Evolutionary conservation across 306 rosid species (phyloP).

Genomic region (Castanea sativa): DNA sequence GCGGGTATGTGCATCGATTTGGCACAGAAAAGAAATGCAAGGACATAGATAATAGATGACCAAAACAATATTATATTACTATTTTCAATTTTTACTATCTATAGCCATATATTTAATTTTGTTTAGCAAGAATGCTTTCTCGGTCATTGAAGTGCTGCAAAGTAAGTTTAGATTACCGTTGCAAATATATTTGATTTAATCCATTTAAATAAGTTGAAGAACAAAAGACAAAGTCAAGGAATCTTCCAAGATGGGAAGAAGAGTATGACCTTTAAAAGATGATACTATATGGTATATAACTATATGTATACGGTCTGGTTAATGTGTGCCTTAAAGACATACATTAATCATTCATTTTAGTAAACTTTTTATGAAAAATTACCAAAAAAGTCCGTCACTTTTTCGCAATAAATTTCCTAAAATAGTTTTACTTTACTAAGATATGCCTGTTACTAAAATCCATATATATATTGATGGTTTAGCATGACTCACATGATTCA

Average conservation of each 20-base stretch:
- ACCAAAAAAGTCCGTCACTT: not conserved
- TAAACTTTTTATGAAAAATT: too few relatives aligned
- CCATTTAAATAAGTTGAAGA: not conserved
- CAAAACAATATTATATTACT: not conserved
- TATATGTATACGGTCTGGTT: not conserved
- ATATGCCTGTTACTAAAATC: too few relatives aligned
- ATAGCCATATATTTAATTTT: not conserved
- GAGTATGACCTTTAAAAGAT: not conserved
- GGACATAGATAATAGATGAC: not conserved
- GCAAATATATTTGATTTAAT: not conserved
- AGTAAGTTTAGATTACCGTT: not conserved
- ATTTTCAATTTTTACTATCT: not conserved
- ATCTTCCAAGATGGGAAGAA: not conserved
- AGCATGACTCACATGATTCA: slow-evolving; percentile 47
- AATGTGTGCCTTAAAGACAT: not conserved
- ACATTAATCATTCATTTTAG: too few relatives aligned
- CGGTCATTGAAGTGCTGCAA: not conserved
- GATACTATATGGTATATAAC: not conserved
- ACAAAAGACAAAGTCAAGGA: not conserved
- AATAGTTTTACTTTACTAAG: not conserved
- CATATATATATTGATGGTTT: not conserved
- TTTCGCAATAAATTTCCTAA: too few relatives aligned
- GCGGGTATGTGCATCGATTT: not conserved
- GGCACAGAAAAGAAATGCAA: not conserved
- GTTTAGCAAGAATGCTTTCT: not conserved